Evolutionary conservation across 1,139 yeast species (phyloP), one percentile per base, ranked within the genome.

Genomic region (Zhuliangozyma parablackwelliae): DNA sequence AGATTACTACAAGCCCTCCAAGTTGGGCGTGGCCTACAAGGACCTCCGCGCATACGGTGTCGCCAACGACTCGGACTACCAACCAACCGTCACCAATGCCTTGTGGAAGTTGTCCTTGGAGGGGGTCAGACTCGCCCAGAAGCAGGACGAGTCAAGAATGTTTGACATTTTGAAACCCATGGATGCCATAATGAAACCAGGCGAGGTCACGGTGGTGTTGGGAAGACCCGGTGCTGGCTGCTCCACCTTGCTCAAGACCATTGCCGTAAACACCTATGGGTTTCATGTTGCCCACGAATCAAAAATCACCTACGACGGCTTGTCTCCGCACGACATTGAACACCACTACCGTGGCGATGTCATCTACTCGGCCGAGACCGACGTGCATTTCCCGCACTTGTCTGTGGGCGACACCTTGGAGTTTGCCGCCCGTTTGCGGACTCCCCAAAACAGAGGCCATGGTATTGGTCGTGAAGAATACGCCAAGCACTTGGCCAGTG

Each of bases 21-120:
- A 75, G 12, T 61, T 85, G 40, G 95, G 95, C 9, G 67, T 88
- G 28, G 73, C 83, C 4, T 88, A 81, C 69, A 72, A 75, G 42
- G 63, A 84, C 49, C 61, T 88, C 47, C 62, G 84, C 39, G 94
- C 90, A 2, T 75, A 70, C 46, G 96, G 96, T 41, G 72, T 73
- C 41, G 89, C 92, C 9, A 69, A 83, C 5, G 94, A 83, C 51
- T 75, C 89, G 3, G 92, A 85, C 51, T 88, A 82, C 59, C 95
- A 86, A 58, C 66, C 83, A 21, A 86, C 89, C 2, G 80, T 84
- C 9, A 51, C 71, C 20, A 86, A 83, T 51, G 64, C 71, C 10
- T 60, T 67, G 29, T 57, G 41, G 35, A 63, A 62, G 38, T 35
- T 41, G 7, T 39, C 46, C 7, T 32, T 32, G 7, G 56, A 55